These are phyloP conservation scores for Bothriochloa decipiens DNA, from an alignment of 176 grass and related monocot species.

Conservation along the genomic window DNA sequence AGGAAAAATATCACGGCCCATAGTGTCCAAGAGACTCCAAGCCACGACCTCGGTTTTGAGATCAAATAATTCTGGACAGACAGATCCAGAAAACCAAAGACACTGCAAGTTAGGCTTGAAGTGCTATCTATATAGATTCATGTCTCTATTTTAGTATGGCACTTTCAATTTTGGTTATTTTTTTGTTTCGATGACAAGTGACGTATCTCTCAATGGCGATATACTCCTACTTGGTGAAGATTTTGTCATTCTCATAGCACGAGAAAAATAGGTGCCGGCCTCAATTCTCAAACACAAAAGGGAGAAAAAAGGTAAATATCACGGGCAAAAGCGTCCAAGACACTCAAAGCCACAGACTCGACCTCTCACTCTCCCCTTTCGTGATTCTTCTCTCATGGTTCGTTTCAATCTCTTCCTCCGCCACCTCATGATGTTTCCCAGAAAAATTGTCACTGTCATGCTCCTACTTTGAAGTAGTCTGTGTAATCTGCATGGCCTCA, in stretches of 20 bases:
- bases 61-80: no score
- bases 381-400: neutral
- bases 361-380: neutral
- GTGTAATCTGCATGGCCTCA: neutral
- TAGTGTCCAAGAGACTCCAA: no score
- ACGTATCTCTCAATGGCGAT: neutral
- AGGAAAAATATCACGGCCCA: no score
- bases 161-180: no score
- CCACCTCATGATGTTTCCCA: neutral
- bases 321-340: constrained; percentile 8
- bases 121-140: no score
- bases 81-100: no score
- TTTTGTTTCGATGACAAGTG: no score
- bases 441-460: constrained; percentile 31
- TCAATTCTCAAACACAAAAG: neutral
- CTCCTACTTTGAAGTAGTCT: constrained; percentile 27
- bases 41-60: no score
- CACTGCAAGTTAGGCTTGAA: no score
- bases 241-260: neutral
- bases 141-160: no score
- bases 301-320: neutral
- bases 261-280: neutral
- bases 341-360: constrained; percentile 8
- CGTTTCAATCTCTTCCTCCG: neutral
- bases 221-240: neutral